Evolutionary conservation across 495 filamentous ascomycete genomes (phyloP).

Genomic region (Pyrenula massariospora): DNA sequence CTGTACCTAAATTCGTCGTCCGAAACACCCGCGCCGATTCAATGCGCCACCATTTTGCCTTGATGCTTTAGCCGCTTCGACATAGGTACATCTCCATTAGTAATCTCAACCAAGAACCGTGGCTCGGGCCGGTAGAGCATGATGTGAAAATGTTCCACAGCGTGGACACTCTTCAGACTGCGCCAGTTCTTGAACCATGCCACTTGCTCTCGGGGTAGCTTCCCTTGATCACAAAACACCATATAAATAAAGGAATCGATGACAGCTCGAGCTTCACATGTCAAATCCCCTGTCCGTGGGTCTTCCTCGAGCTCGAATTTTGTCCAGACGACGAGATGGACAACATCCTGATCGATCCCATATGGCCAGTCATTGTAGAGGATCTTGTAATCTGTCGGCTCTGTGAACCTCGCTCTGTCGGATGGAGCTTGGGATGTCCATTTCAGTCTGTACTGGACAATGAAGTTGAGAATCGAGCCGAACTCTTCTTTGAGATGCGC

Average conservation of each 20-base stretch:
- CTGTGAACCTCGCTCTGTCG: constrained; percentile 25
- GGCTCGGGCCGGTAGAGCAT: constrained; percentile 69
- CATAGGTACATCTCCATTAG: constrained; percentile 59
- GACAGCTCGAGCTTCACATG: constrained; percentile 42
- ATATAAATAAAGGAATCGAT: constrained; percentile 58
- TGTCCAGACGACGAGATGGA: constrained; percentile 84
- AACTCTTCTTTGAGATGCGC: constrained; percentile 48
- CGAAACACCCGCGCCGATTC: no score
- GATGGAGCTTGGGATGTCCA: constrained; percentile 40
- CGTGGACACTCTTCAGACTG: constrained; percentile 64
- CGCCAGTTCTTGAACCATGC: constrained; percentile 90
- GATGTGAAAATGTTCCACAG: constrained; percentile 93
- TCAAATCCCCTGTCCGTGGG: constrained; percentile 52
- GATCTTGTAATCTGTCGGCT: constrained; percentile 44
- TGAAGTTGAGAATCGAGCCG: constrained; percentile 64
- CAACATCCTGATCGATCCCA: constrained; percentile 60
- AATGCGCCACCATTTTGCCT: no score
- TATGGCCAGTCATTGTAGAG: constrained; percentile 90
- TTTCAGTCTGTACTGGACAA: constrained; percentile 49
- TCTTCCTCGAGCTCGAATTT: constrained; percentile 70
- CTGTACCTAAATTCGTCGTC: no score
- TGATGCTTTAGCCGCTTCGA: constrained; percentile 15
- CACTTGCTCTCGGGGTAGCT: constrained; percentile 26
- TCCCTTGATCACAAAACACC: constrained; percentile 37
- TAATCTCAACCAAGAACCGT: constrained; percentile 58